Conservation (phyloP, 345 rosid species). For the Lenwebbia sp. region DNA sequence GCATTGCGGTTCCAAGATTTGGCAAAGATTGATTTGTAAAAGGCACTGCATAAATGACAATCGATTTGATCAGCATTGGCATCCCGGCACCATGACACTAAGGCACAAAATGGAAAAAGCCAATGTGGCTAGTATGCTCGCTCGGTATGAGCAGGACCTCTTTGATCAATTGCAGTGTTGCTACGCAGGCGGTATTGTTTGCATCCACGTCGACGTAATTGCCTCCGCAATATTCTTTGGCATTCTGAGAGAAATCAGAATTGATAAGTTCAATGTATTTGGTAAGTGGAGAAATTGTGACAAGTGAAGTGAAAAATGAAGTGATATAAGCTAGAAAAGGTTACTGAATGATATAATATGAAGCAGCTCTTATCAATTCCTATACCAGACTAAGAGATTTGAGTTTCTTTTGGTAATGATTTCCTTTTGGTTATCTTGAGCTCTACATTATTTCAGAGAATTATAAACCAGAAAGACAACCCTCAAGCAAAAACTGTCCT, state of each 20-base stretch:
- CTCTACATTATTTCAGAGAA: background rate
- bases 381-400: background rate
- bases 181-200: slow-evolving; percentile 17
- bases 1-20: slow-evolving; percentile 29
- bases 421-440: background rate
- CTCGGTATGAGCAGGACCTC: slow-evolving; percentile 1
- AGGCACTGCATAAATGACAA: slow-evolving; percentile 13
- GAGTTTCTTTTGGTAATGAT: background rate
- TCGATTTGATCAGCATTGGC: background rate
- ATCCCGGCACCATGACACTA: background rate
- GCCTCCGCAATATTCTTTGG: slow-evolving; percentile 9
- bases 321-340: background rate
- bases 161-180: slow-evolving; percentile 12
- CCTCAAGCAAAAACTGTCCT: background rate
- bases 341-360: background rate
- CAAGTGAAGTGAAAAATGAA: background rate
- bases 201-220: slow-evolving; percentile 7
- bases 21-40: slow-evolving; percentile 21
- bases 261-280: background rate
- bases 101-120: background rate
- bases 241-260: slow-evolving; percentile 4
- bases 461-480: background rate
- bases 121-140: background rate
- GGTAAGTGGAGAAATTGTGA: background rate
- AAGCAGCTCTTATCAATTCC: background rate